Conservation (phyloP, 2,329 filamentous ascomycete species). For the Ustilaginoidea virens region DNA sequence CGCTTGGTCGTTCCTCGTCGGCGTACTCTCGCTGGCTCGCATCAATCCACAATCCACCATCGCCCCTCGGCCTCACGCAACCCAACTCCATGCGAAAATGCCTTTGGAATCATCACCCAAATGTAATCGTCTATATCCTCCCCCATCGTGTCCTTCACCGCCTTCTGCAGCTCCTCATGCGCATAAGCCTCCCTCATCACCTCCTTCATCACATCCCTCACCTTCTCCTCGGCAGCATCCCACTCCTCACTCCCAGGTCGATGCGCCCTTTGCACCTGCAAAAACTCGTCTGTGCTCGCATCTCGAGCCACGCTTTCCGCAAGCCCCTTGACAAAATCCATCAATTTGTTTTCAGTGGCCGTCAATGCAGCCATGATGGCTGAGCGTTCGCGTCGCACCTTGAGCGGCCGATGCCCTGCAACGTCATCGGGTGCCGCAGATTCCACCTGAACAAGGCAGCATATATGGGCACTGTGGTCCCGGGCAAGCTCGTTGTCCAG, state of each 20-base stretch:
- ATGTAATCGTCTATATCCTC: conserved; percentile 6
- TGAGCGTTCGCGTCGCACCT: conserved; percentile 3
- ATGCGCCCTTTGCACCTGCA: not conserved
- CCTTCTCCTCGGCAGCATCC: conserved; percentile 1
- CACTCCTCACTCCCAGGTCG: conserved; percentile 3
- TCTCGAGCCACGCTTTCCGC: conserved; percentile 3
- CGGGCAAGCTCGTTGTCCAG: conserved; percentile 3
- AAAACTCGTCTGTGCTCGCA: conserved; percentile 2
- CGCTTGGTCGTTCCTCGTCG: too few species aligned
- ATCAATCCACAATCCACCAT: conserved; percentile 7
- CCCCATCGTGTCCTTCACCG: conserved; percentile 6
- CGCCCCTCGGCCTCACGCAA: conserved; percentile 4
- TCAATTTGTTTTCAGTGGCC: conserved; percentile 4
- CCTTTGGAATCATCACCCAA: conserved; percentile 8
- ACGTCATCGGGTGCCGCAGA: not conserved
- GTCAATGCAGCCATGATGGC: conserved; percentile 5
- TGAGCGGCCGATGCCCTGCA: not conserved
- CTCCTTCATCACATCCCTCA: conserved; percentile 5
- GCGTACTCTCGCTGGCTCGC: too few species aligned
- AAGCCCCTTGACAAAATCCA: conserved; percentile 3
- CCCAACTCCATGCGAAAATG: conserved; percentile 5
- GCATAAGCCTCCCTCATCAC: conserved; percentile 4
- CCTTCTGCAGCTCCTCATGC: conserved; percentile 3
- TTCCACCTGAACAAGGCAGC: conserved; percentile 7
- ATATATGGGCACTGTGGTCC: not conserved